Evolutionary conservation across 352 stramenopile species (phyloP).

Genomic region (Phytopythium montanum): DNA sequence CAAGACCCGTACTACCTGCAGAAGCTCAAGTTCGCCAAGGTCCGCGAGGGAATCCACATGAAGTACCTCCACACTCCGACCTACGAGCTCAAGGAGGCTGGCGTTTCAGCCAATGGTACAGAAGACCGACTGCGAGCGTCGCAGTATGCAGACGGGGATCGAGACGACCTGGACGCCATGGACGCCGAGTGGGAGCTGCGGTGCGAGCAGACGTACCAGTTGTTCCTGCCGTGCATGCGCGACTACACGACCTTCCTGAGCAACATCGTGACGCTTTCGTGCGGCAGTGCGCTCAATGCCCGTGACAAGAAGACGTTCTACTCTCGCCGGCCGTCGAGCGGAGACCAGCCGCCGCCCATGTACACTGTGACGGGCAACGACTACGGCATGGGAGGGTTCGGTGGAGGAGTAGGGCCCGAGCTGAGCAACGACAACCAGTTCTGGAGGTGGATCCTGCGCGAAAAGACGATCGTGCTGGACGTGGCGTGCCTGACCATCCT

Average conservation of each 20-base stretch:
- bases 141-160: background rate
- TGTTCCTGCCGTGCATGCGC: conserved; percentile 67
- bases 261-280: conserved; percentile 64
- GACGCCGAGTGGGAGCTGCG: conserved; percentile 76
- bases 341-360: conserved; percentile 26
- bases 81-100: conserved; percentile 50
- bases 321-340: conserved; percentile 49
- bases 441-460: conserved; percentile 81
- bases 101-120: conserved; percentile 11
- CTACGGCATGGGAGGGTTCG: conserved; percentile 31
- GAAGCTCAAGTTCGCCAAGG: conserved; percentile 67
- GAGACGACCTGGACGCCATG: conserved; percentile 26
- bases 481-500: conserved; percentile 61
- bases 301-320: conserved; percentile 83
- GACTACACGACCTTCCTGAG: conserved; percentile 66
- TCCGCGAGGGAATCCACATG: conserved; percentile 58
- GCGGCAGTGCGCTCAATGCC: conserved; percentile 59
- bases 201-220: conserved; percentile 64
- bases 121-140: background rate
- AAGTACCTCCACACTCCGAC: conserved; percentile 70
- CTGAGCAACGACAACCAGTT: conserved; percentile 58
- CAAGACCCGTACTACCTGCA: conserved; percentile 72
- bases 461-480: conserved; percentile 78
- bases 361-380: conserved; percentile 2
- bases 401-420: conserved; percentile 19